Percentiles rank a stretch among this genome's conserved stretches.
Evolutionary conservation across 2,329 filamentous ascomycete genomes (phyloP).

Genomic region (Colletotrichum lentis): DNA sequence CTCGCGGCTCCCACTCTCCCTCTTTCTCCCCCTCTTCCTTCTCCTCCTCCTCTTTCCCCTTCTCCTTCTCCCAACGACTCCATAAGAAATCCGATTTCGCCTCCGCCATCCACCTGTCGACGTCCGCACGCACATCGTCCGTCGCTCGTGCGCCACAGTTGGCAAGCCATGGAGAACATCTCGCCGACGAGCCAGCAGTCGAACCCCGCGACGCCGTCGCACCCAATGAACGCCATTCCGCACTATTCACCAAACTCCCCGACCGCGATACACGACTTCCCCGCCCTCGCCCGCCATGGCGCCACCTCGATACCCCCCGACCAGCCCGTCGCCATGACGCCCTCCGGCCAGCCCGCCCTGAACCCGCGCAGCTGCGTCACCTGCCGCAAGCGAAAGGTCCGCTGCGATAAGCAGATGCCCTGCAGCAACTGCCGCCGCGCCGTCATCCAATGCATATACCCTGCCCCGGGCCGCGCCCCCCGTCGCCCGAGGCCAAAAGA

Average conservation of each 20-base stretch:
- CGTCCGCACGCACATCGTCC: background rate
- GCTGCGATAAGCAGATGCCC: constrained; percentile 80
- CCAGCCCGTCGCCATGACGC: constrained; percentile 36
- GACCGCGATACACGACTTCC: constrained; percentile 26
- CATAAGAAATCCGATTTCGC: background rate
- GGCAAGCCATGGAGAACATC: constrained; percentile 15
- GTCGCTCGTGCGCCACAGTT: background rate
- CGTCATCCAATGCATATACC: constrained; percentile 76
- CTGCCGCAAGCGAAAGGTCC: constrained; percentile 69
- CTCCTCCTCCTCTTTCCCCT: background rate
- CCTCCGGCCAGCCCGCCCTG: constrained; percentile 46
- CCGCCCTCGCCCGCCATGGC: constrained; percentile 31
- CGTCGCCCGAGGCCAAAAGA: constrained; percentile 72
- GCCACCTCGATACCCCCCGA: constrained; percentile 36
- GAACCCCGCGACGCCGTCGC: constrained; percentile 28
- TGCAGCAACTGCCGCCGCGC: constrained; percentile 79
- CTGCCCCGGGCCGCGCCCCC: constrained; percentile 76
- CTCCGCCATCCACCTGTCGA: background rate
- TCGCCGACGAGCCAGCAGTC: constrained; percentile 31
- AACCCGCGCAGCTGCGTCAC: constrained; percentile 62
- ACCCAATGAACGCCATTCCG: constrained; percentile 18
- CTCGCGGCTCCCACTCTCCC: too few species aligned
- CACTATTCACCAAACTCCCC: constrained; percentile 34
- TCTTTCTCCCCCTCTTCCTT: too few species aligned
- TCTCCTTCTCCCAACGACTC: background rate